These are phyloP conservation scores for Akanthomyces uredinophilus DNA, from an alignment of 2,329 filamentous ascomycete species.

Conservation along the genomic window DNA sequence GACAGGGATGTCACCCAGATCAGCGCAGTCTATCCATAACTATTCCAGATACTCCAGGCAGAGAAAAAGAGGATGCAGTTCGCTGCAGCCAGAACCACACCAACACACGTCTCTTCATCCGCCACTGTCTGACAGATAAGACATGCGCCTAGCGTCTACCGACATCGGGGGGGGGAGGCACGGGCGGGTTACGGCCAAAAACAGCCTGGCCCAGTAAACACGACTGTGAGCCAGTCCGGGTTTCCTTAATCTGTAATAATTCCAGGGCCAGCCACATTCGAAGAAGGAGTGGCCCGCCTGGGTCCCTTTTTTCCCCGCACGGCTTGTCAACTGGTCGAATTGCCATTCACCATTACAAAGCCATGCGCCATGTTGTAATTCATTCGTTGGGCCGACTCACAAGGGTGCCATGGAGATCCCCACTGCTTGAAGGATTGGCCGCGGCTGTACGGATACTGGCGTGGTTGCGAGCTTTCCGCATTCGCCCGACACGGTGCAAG, in stretches of 20 bases:
- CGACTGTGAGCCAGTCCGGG: neutral
- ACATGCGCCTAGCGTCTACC: neutral
- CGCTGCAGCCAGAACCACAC: neutral
- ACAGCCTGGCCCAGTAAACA: neutral
- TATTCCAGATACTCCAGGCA: neutral
- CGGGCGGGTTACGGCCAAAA: neutral
- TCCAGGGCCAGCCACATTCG: neutral
- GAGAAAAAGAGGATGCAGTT: neutral
- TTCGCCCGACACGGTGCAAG: neutral
- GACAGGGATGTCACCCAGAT: constrained; percentile 6
- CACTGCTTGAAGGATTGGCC: neutral
- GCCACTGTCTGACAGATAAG: constrained; percentile 9
- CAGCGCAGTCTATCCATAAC: neutral
- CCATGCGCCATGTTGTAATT: neutral
- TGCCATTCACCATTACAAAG: neutral
- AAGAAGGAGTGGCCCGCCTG: neutral
- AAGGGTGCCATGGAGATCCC: neutral
- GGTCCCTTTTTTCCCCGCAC: neutral
- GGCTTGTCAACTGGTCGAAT: neutral
- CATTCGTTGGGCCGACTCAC: neutral
- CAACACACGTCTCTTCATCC: neutral
- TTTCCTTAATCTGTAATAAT: too few relatives aligned
- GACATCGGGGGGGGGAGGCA: constrained; percentile 2
- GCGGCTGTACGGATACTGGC: neutral
- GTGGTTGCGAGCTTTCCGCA: neutral